Evolutionary conservation across 2,329 filamentous ascomycete species (phyloP), one percentile per base, ranked within the genome.

Genomic region (Aureobasidium mangrovei): DNA sequence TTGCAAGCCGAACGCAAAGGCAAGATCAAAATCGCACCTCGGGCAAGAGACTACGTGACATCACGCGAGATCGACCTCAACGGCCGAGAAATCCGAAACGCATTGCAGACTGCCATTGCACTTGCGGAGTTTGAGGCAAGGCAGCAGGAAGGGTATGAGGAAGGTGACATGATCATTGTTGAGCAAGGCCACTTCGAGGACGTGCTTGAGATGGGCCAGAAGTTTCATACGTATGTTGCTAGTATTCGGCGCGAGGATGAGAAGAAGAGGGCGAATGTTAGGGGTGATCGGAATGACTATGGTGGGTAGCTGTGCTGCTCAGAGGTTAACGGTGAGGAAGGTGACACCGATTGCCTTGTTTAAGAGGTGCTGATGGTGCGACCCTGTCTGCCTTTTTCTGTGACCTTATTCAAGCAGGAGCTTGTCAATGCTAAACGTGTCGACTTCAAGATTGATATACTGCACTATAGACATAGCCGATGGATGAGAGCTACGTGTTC

Each of bases 21-120:
- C 52, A 48, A 54, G 40, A 56, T 45, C 7, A 29, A 46, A 18
- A 45, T 54, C 4, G 18, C 38, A 7, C 36, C n/a, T 4, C 26
- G 26, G 46, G 41, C 45, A 32, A 53, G 26, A 8, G 28, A 7
- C 3, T 43, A 49, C 39, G 31, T 53, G 7, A 43, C 59, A 27
- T 33, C 59, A 8, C 38, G 36, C 7, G 41, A 58, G 7, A 58
- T 56, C 29, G 46, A 56, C 5, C 69, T 67, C 67, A 71, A 70
- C 53, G 69, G 68, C 3, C 57, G 69, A 26, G 66, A 70, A 57
- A 69, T 71, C 38, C 59, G 61, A 12, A 71, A 71, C 53, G 68
- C 67, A 1, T 69, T 68, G 53, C 67, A 69, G 36, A 67, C 61
- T 1, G 67, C 68, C 5, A 56, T 65, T 10, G 63, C 69, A 3